Evolutionary conservation across 2,329 filamentous ascomycete genomes (phyloP).

Genomic region (Aspergillus ibericus): DNA sequence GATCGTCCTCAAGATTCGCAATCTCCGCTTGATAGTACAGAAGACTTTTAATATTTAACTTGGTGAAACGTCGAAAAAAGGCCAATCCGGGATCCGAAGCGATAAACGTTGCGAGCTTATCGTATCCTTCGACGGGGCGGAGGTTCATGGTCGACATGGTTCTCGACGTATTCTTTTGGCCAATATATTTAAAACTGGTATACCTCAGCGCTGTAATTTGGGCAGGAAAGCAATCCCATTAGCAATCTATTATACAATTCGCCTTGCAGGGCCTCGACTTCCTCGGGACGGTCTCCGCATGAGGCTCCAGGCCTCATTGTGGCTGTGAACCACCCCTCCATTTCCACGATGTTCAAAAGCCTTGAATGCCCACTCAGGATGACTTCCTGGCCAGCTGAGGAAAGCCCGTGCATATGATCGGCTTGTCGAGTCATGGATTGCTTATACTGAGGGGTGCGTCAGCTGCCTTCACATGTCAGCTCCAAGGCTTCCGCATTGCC

Average conservation of each 20-base stretch:
- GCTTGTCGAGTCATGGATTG: not conserved
- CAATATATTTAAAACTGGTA: too few species aligned
- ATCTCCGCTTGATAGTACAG: conserved; percentile 9
- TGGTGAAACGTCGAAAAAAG: conserved; percentile 5
- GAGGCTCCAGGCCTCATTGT: not conserved
- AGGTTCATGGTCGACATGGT: not conserved
- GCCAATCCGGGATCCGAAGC: not conserved
- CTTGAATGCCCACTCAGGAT: not conserved
- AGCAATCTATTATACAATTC: not conserved
- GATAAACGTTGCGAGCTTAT: conserved; percentile 3
- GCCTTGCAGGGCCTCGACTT: not conserved
- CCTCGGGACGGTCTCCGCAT: not conserved
- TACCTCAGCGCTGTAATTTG: too few species aligned
- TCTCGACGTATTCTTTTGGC: not conserved
- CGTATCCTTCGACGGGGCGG: conserved; percentile 1
- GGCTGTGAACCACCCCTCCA: not conserved
- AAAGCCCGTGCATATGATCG: not conserved
- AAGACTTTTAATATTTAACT: conserved; percentile 3
- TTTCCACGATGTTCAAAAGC: not conserved
- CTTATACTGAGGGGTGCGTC: not conserved
- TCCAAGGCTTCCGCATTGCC: not conserved
- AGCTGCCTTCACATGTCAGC: not conserved
- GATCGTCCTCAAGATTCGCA: not conserved
- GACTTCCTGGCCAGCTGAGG: not conserved
- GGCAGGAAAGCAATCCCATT: not conserved